Conservation (phyloP, 2,329 filamentous ascomycete species). For the Pyrenophora tritici-repentis region DNA sequence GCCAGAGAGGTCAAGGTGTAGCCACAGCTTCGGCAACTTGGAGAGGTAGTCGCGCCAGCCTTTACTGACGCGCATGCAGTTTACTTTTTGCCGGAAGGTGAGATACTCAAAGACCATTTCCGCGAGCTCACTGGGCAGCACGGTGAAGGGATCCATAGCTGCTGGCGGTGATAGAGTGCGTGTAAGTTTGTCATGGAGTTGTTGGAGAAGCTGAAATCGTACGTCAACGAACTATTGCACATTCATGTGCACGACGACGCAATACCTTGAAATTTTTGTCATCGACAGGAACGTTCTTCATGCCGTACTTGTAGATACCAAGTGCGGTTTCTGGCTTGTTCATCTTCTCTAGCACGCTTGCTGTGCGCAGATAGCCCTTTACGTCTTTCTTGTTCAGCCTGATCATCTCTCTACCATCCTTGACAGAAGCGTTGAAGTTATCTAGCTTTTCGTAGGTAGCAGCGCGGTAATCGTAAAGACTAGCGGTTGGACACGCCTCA, state of each 20-base stretch:
- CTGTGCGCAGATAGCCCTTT: constrained; percentile 63
- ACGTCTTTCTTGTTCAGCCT: constrained; percentile 56
- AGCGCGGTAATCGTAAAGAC: constrained; percentile 60
- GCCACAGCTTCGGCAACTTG: constrained; percentile 56
- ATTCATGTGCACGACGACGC: neutral
- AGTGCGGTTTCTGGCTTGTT: constrained; percentile 59
- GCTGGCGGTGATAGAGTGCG: constrained; percentile 49
- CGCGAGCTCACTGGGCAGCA: constrained; percentile 61
- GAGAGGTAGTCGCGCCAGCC: constrained; percentile 59
- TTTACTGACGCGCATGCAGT: constrained; percentile 60
- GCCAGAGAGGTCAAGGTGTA: constrained; percentile 57
- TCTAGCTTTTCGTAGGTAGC: constrained; percentile 60
- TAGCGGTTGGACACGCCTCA: constrained; percentile 30
- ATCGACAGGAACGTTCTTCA: constrained; percentile 56
- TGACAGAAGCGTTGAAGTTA: constrained; percentile 57
- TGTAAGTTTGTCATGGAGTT: constrained; percentile 55
- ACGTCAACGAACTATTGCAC: neutral
- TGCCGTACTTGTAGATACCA: constrained; percentile 62
- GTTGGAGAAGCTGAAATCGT: constrained; percentile 47
- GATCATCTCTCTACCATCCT: constrained; percentile 64
- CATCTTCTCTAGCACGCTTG: constrained; percentile 54
- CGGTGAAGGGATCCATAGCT: constrained; percentile 57
- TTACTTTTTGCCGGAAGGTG: constrained; percentile 58
- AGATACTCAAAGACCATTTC: constrained; percentile 58
- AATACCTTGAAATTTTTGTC: constrained; percentile 39